Conservation (phyloP, 2,329 filamentous ascomycete genomes). For the Penicillium sp. region DNA sequence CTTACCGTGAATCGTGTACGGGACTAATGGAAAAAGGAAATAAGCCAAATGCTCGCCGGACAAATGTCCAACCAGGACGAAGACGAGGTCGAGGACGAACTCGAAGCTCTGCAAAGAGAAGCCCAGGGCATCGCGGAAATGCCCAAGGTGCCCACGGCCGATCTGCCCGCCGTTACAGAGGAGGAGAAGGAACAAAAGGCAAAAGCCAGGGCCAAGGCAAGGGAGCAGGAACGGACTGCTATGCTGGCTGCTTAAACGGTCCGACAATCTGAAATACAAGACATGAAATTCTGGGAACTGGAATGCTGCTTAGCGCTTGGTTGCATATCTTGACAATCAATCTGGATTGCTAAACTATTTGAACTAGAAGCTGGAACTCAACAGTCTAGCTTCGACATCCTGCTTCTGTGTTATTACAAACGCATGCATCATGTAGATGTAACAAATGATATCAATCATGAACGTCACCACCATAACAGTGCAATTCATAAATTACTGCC, state of each 20-base stretch:
- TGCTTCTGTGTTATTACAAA: neutral
- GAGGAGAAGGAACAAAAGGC: constrained; percentile 26
- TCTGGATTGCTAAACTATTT: neutral
- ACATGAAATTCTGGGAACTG: too few relatives aligned
- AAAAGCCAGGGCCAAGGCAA: constrained; percentile 29
- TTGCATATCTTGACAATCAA: neutral
- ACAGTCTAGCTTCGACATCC: neutral
- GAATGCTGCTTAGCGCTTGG: too few relatives aligned
- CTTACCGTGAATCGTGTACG: neutral
- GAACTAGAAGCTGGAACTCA: neutral
- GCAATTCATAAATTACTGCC: constrained; percentile 28
- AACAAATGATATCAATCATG: neutral
- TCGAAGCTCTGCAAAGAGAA: constrained; percentile 73
- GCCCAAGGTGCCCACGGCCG: constrained; percentile 36
- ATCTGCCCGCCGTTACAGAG: constrained; percentile 26
- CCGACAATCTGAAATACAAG: neutral
- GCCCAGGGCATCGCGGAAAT: constrained; percentile 35
- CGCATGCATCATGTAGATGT: neutral
- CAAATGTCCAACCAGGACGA: constrained; percentile 92
- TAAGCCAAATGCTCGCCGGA: constrained; percentile 84
- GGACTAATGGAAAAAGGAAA: constrained; percentile 59
- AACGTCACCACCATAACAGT: neutral
- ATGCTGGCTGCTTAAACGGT: constrained; percentile 23
- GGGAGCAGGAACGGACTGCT: constrained; percentile 24
- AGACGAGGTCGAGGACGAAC: constrained; percentile 94